A percentile compares a stretch with the other conserved stretches of the same genome.
phyloP scores from a whole-genome alignment of 1,284 basidiomycete genomes.

The Microbotryomycetes sp. region DNA sequence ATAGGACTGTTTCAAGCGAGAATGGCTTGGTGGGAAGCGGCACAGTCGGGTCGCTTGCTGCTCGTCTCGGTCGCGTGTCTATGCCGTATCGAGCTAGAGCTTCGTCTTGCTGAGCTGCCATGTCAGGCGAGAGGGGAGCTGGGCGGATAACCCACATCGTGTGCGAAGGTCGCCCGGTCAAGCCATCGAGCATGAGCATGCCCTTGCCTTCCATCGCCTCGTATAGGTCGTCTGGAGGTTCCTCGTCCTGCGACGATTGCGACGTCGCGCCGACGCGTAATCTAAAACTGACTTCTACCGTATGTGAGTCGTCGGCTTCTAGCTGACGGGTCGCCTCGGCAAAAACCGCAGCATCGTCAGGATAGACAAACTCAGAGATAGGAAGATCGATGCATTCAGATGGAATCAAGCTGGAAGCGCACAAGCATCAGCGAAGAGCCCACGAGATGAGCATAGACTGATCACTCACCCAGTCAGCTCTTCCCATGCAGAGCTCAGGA shows the following conservation, averaged over 20 bases:
- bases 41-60: slow-evolving; percentile 38
- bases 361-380: slow-evolving; percentile 73
- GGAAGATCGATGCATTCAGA: slow-evolving; percentile 69
- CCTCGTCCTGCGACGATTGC: slow-evolving; percentile 33
- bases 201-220: slow-evolving; percentile 84
- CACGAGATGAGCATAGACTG: background rate
- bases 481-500: slow-evolving; percentile 91
- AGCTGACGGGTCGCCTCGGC: slow-evolving; percentile 77
- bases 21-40: slow-evolving; percentile 62
- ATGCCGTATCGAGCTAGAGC: slow-evolving; percentile 50
- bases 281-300: slow-evolving; percentile 84
- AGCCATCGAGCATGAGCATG: slow-evolving; percentile 84
- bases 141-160: slow-evolving; percentile 99
- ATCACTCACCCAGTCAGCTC: slow-evolving; percentile 78
- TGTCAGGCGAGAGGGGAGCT: slow-evolving; percentile 25
- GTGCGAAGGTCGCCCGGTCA: slow-evolving; percentile 77
- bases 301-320: slow-evolving; percentile 85
- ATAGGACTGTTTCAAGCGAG: slow-evolving; percentile 79
- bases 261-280: slow-evolving; percentile 58
- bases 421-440: background rate
- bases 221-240: slow-evolving; percentile 36
- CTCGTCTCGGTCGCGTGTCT: slow-evolving; percentile 29
- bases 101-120: slow-evolving; percentile 29
- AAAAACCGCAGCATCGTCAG: slow-evolving; percentile 79
- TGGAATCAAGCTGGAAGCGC: slow-evolving; percentile 61